phyloP scores from a whole-genome alignment of 257 asterid genomes.

The Scutellaria barbata region DNA sequence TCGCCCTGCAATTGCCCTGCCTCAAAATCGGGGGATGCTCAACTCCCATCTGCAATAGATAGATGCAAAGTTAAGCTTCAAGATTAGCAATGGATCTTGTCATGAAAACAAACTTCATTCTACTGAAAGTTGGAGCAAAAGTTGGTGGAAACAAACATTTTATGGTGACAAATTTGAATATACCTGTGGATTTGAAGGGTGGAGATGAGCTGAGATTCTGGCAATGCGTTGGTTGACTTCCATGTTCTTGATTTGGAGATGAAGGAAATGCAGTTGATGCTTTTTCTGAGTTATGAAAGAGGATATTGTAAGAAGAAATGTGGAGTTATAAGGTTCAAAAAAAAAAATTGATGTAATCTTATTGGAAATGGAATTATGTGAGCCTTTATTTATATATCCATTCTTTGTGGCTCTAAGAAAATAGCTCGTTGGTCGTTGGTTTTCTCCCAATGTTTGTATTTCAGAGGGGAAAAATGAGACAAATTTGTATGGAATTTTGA shows the following conservation, averaged over 20 bases:
- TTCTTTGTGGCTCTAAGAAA: conserved; percentile 63
- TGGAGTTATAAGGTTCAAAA: conserved; percentile 36
- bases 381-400: conserved; percentile 56
- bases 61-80: conserved; percentile 13
- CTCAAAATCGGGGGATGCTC: conserved; percentile 54
- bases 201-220: conserved; percentile 83
- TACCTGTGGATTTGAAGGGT: conserved; percentile 77
- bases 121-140: not conserved
- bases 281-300: conserved; percentile 26
- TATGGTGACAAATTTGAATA: too few species aligned
- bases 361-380: conserved; percentile 39
- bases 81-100: not conserved
- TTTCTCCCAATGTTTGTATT: conserved; percentile 34
- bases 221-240: conserved; percentile 75
- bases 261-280: not conserved
- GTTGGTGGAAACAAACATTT: not conserved
- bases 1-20: conserved; percentile 78
- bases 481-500: not conserved
- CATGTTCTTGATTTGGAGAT: conserved; percentile 24
- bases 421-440: conserved; percentile 28
- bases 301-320: conserved; percentile 31
- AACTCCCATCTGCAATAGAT: conserved; percentile 49
- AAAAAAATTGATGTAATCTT: not conserved
- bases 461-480: not conserved
- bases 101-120: not conserved